These are phyloP conservation scores for Pythium sp. DNA, from an alignment of 352 stramenopile species.

Conservation along the genomic window DNA sequence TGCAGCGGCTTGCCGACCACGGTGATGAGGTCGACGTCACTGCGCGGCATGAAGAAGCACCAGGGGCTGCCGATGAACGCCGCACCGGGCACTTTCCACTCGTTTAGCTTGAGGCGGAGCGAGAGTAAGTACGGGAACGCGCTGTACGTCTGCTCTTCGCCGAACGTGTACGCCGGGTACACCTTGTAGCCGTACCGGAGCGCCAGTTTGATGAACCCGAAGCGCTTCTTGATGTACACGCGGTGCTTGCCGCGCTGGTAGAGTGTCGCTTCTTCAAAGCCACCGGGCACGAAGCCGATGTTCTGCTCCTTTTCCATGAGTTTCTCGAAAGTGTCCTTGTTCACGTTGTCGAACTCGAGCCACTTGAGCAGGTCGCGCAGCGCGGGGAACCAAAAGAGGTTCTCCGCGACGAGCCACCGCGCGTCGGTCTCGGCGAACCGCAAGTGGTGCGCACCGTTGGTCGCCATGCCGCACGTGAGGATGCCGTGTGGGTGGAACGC, in stretches of 20 bases:
- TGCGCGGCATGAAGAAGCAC: slow-evolving; percentile 84
- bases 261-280: slow-evolving; percentile 94
- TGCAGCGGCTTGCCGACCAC: slow-evolving; percentile 87
- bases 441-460: slow-evolving; percentile 56
- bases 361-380: slow-evolving; percentile 70
- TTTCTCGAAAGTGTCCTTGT: slow-evolving; percentile 42
- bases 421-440: slow-evolving; percentile 43
- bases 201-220: slow-evolving; percentile 93
- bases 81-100: slow-evolving; percentile 78
- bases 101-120: slow-evolving; percentile 79
- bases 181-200: slow-evolving; percentile 90
- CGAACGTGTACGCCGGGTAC: slow-evolving; percentile 91
- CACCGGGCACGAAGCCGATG: slow-evolving; percentile 84
- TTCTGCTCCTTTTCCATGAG: slow-evolving; percentile 61
- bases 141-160: slow-evolving; percentile 86
- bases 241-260: slow-evolving; percentile 78
- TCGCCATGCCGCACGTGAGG: slow-evolving; percentile 44
- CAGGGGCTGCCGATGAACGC: slow-evolving; percentile 66
- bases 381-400: slow-evolving; percentile 67
- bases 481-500: slow-evolving; percentile 72
- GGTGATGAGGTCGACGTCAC: slow-evolving; percentile 78
- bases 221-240: slow-evolving; percentile 89
- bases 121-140: slow-evolving; percentile 81
- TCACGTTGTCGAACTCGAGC: slow-evolving; percentile 56
- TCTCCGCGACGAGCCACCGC: slow-evolving; percentile 65